Conservation (phyloP, 1,139 yeast genomes). For the Pneumocystis canis region DNA sequence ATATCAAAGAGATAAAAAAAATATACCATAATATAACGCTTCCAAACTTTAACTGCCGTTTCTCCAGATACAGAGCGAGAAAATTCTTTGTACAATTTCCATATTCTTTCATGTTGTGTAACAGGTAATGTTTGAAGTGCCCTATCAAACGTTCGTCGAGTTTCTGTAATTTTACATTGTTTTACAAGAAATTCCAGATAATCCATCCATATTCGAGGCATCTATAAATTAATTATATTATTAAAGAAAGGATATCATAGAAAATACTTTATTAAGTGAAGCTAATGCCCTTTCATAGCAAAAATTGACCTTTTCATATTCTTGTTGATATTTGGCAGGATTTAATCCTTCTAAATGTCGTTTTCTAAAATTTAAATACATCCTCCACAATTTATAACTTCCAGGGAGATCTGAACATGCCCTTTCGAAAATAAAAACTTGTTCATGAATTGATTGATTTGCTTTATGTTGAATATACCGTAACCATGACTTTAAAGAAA, state of each 20-base stretch:
- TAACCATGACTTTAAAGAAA: constrained; percentile 38
- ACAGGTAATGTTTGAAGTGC: constrained; percentile 39
- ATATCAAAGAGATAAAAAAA: neutral
- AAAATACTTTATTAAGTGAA: constrained; percentile 25
- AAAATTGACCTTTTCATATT: constrained; percentile 27
- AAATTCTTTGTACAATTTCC: constrained; percentile 45
- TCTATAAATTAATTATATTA: constrained; percentile 14
- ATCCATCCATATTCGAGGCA: constrained; percentile 42
- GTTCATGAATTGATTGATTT: constrained; percentile 23
- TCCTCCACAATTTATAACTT: constrained; percentile 42
- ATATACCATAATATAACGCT: constrained; percentile 27
- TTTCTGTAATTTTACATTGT: constrained; percentile 30
- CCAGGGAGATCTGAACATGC: constrained; percentile 37
- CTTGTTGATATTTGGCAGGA: constrained; percentile 24
- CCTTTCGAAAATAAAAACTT: constrained; percentile 38
- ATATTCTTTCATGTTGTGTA: constrained; percentile 41
- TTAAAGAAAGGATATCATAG: neutral
- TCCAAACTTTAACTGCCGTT: constrained; percentile 32
- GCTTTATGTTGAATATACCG: constrained; percentile 34
- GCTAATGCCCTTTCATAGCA: constrained; percentile 38
- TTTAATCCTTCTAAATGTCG: constrained; percentile 23
- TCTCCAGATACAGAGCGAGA: constrained; percentile 34
- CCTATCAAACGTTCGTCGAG: constrained; percentile 38
- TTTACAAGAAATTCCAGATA: constrained; percentile 36
- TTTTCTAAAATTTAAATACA: constrained; percentile 35